Evolutionary conservation across 257 asterid species (phyloP), one percentile per base, ranked within the genome.

Genomic region (Striga asiatica): DNA sequence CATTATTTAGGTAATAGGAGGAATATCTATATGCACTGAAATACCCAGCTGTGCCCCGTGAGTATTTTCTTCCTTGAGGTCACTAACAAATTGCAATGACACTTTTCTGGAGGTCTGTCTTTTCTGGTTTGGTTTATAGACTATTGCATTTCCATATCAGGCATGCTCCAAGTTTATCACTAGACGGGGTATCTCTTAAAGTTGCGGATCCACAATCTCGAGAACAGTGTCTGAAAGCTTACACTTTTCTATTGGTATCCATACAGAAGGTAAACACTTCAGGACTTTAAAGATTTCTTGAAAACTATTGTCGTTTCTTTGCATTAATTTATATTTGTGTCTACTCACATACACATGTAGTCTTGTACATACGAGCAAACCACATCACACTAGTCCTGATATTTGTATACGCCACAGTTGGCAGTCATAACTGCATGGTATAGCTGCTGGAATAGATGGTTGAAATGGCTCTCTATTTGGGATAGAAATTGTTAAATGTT

Each of bases 201-300:
- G 87, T 77, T 32, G 65, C 78, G 4, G 93, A 78, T 54, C 89
- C 95, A n/a, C 78, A 62, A 64, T 76, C 89, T 71, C 88, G 94
- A 54, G 88, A 79, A 58, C 71, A 67, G 59, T 92, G 97, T 73
- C 69, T 92, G 81, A 71, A 63, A 74, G 84, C 81, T 60, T 79
- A 82, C 61, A 68, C 84, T 13, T 82, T 88, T 73, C 62, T 88
- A 71, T 61, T 87, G 78, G 94, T 82, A 58, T 72, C 86, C 39
- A 37, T 38, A 47, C 60, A 71, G 56, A 76, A 80, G 89, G 97
- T 89, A 64, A n/a, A 46, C 49, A 52, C 61, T 54, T 25, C 43
- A 46, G 53, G 31, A 25, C n/a, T 54, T 29, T 55, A 59, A 55
- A 20, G 41, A 50, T 50, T 61, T 49, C 45, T 22, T 41, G 3